Conservation (phyloP, 805 yeast species). For the Cyberlindnera xylosilytica region DNA sequence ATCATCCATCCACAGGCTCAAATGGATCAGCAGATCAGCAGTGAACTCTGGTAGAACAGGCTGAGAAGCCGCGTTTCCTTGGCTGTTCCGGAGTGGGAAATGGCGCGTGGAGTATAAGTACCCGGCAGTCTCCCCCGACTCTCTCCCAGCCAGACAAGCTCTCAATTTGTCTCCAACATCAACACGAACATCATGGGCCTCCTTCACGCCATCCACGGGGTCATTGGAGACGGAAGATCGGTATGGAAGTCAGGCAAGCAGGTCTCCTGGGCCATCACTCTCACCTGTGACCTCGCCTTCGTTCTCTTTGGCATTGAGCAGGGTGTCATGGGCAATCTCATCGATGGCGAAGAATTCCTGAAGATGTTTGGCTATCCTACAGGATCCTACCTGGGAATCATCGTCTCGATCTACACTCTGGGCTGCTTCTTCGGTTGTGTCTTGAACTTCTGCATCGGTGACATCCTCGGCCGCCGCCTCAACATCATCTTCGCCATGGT, state of each 20-base stretch:
- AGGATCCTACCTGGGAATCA: slow-evolving; percentile 26
- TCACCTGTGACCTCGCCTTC: slow-evolving; percentile 10
- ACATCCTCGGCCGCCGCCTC: slow-evolving; percentile 40
- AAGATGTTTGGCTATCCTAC: slow-evolving; percentile 8
- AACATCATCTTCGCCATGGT: slow-evolving; percentile 36
- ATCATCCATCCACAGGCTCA: too few species aligned
- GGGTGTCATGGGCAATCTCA: slow-evolving; percentile 13
- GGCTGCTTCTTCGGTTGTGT: slow-evolving; percentile 29
- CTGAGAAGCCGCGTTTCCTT: too few species aligned
- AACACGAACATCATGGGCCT: slow-evolving; percentile 1
- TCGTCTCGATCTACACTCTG: slow-evolving; percentile 29
- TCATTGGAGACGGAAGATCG: slow-evolving; percentile 5
- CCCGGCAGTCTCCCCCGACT: too few species aligned
- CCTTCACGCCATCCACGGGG: background rate
- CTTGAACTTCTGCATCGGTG: slow-evolving; percentile 42
- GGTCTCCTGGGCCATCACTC: slow-evolving; percentile 10
- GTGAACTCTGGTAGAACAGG: too few species aligned
- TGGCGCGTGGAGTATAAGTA: too few species aligned
- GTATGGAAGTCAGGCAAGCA: slow-evolving; percentile 8
- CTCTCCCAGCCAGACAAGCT: too few species aligned
- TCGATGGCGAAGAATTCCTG: slow-evolving; percentile 6
- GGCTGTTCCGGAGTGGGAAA: too few species aligned
- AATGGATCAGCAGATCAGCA: too few species aligned
- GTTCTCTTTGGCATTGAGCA: slow-evolving; percentile 15
- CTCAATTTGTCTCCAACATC: too few species aligned